A percentile compares a stretch with the other conserved stretches of the same genome.
Conservation (phyloP, 306 rosid species). For the Sesbania bispinosa region DNA sequence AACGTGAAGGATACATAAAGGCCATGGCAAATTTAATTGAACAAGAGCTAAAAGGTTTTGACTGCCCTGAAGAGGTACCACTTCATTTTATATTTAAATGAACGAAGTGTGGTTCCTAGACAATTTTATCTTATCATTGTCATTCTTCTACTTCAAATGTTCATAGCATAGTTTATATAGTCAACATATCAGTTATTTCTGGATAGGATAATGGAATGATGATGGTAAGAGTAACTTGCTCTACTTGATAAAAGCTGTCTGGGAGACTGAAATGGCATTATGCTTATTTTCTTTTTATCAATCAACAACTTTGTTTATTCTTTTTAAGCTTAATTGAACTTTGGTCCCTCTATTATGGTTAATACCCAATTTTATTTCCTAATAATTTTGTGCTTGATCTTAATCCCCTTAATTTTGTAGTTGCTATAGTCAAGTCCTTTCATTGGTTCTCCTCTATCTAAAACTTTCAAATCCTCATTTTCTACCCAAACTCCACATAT, state of each 20-base stretch:
- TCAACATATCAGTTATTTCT: background rate
- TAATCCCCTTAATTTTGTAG: background rate
- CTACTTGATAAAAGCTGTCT: background rate
- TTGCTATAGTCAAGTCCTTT: background rate
- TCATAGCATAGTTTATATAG: slow-evolving; percentile 6
- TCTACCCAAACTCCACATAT: background rate
- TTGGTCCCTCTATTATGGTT: background rate
- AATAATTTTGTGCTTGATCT: background rate
- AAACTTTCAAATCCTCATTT: background rate
- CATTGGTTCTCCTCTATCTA: background rate
- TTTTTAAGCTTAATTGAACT: background rate
- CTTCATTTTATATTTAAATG: slow-evolving; percentile 16
- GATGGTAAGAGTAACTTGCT: background rate
- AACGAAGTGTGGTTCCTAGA: background rate
- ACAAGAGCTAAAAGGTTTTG: slow-evolving; percentile 65
- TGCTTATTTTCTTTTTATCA: background rate
- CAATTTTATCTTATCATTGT: slow-evolving; percentile 10
- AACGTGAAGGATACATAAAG: slow-evolving; percentile 93
- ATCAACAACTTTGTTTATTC: background rate
- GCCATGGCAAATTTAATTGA: slow-evolving; percentile 95
- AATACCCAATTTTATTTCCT: background rate
- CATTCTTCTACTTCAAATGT: slow-evolving; percentile 4
- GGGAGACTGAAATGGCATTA: background rate
- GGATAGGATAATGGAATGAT: slow-evolving; percentile 1
- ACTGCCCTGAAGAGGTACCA: slow-evolving; percentile 58